Percentiles rank a stretch among this genome's conserved stretches.
phyloP scores from a whole-genome alignment of 768 basidiomycete species.

The Rossbeevera mucosa region DNA sequence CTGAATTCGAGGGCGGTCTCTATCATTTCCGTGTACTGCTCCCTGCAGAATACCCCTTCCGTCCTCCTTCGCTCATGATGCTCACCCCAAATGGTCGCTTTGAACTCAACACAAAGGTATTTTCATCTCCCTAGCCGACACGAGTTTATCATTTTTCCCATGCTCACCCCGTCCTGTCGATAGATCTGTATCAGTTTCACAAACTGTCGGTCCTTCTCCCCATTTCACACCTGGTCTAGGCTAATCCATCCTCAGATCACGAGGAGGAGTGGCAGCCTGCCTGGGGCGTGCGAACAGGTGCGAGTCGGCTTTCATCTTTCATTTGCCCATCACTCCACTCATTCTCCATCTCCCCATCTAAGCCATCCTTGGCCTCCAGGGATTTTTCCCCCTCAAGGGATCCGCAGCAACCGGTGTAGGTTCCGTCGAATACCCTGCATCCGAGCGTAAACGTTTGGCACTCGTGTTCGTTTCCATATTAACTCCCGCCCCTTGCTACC shows the following conservation, averaged over 20 bases:
- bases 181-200: slow-evolving; percentile 94
- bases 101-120: slow-evolving; percentile 90
- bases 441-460: slow-evolving; percentile 77
- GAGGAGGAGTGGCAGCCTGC: slow-evolving; percentile 98
- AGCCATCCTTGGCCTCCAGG: slow-evolving; percentile 87
- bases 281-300: slow-evolving; percentile 95
- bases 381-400: slow-evolving; percentile 87
- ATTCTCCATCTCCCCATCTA: slow-evolving; percentile 5
- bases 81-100: slow-evolving; percentile 97
- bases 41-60: slow-evolving; percentile 94
- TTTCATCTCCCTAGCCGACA: slow-evolving; percentile 19
- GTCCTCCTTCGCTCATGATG: slow-evolving; percentile 93
- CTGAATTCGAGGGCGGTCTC: slow-evolving; percentile 92
- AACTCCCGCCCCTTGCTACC: slow-evolving; percentile 1
- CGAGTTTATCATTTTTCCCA: slow-evolving; percentile 8
- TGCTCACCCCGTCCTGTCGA: slow-evolving; percentile 4
- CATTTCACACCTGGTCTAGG: slow-evolving; percentile 26
- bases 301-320: slow-evolving; percentile 18
- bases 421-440: slow-evolving; percentile 72
- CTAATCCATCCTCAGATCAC: slow-evolving; percentile 56
- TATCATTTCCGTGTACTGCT: slow-evolving; percentile 92
- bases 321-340: slow-evolving; percentile 8
- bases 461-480: slow-evolving; percentile 49
- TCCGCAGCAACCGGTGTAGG: slow-evolving; percentile 82
- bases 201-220: slow-evolving; percentile 54